phyloP scores from a whole-genome alignment of 768 basidiomycete species.

The Flagelloscypha sp. region DNA sequence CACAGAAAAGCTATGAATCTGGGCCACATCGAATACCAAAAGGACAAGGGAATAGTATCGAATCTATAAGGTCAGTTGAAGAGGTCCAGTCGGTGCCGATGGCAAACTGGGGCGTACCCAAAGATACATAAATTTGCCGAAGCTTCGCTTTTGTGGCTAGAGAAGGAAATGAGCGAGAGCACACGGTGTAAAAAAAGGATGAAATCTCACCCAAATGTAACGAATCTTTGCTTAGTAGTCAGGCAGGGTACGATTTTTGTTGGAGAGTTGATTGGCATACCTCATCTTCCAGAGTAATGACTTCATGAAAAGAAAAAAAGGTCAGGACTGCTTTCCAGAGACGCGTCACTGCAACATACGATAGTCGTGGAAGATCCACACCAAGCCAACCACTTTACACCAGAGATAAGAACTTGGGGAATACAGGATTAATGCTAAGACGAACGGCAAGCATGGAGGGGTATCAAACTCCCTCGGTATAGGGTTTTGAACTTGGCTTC shows the following conservation, averaged over 20 bases:
- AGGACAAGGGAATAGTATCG: slow-evolving; percentile 39
- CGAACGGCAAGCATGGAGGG: slow-evolving; percentile 15
- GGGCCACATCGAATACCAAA: slow-evolving; percentile 33
- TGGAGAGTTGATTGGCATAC: slow-evolving; percentile 9
- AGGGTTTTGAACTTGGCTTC: slow-evolving; percentile 8
- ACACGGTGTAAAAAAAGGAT: neutral
- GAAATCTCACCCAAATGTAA: slow-evolving; percentile 30
- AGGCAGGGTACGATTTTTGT: neutral
- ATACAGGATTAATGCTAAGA: neutral
- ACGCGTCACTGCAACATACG: neutral
- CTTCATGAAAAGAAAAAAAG: slow-evolving; percentile 10
- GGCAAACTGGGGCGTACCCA: slow-evolving; percentile 21
- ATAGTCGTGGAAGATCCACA: slow-evolving; percentile 32
- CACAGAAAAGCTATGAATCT: slow-evolving; percentile 26
- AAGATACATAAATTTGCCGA: slow-evolving; percentile 32
- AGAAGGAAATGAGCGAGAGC: neutral
- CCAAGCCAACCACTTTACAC: slow-evolving; percentile 22
- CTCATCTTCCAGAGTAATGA: slow-evolving; percentile 27
- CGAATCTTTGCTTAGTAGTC: slow-evolving; percentile 17
- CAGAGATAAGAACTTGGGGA: neutral
- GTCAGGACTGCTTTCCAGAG: no score
- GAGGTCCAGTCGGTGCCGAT: neutral
- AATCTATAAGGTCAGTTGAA: slow-evolving; percentile 21
- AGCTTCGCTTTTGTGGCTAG: slow-evolving; percentile 25
- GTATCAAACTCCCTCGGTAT: slow-evolving; percentile 12